Conservation (phyloP, 306 rosid species). For the Castanea crenata region DNA sequence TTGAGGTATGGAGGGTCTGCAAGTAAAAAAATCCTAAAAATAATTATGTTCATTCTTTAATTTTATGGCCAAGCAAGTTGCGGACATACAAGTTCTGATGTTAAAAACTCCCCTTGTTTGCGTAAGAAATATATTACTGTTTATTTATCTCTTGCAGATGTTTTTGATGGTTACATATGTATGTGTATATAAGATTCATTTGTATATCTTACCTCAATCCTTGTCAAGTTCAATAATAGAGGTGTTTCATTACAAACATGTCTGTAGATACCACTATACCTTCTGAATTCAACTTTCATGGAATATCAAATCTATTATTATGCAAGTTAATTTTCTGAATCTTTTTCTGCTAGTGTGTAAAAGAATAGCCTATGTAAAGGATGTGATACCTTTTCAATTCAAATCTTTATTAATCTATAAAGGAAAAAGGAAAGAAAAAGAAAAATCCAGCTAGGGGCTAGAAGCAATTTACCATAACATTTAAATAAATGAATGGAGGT, state of each 20-base stretch:
- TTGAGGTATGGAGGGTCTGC: not conserved
- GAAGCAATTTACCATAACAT: no score
- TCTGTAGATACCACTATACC: not conserved
- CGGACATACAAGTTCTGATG: not conserved
- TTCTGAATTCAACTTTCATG: not conserved
- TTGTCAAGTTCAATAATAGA: not conserved
- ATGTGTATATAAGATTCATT: not conserved
- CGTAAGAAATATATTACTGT: not conserved
- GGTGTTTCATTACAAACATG: not conserved
- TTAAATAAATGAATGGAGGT: no score
- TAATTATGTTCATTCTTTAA: not conserved
- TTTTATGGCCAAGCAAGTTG: not conserved
- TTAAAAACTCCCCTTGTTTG: not conserved
- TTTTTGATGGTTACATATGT: not conserved
- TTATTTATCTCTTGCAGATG: not conserved
- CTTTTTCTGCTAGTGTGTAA: not conserved
- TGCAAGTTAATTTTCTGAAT: not conserved
- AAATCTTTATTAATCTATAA: not conserved
- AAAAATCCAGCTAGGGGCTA: no score
- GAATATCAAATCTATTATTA: not conserved
- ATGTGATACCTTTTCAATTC: no score
- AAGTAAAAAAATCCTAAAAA: not conserved
- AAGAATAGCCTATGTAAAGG: no score
- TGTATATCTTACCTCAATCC: not conserved
- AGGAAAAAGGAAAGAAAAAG: no score